Evolutionary conservation across 2,329 filamentous ascomycete species (phyloP), one percentile per base, ranked within the genome.

Genomic region (Paecilomyces formosus): DNA sequence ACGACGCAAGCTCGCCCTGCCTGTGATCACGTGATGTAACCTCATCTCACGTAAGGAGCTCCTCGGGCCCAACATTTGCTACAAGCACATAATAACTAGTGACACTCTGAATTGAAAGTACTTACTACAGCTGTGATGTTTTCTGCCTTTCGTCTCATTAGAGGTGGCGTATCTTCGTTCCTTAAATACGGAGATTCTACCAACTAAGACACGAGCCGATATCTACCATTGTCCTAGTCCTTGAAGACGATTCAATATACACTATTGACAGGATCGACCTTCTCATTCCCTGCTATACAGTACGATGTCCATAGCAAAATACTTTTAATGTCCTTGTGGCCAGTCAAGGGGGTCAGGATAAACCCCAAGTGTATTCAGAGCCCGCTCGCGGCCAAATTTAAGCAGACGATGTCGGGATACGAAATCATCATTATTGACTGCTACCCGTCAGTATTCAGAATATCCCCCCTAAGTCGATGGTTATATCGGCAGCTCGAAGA

Each of bases 341-440:
- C 39, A 8, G 15, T 45, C 39, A 4, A 45, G 39, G 39, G 39
- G 39, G 39, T 45, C 39, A 8, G 39, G 39, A 45, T 45, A 35
- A 52, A 58, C 70, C 24, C 72, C 71, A 54, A 76, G 62, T 21
- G 68, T 65, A 15, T 68, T 58, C 58, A 76, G 60, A 12, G 75
- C 64, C 9, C 65, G 60, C 53, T 75, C 63, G 22, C 74, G 70
- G 52, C 75, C 75, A 57, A 83, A 85, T 68, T 89, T 92, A 3
- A 88, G 87, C 65, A 88, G 86, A 62, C 87, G 82, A 79, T 87
- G 91, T 59, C 87, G 82, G 15, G 89, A 93, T 61, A 90, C 79
- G 64, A 87, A 95, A 71, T 95, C 91, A 65, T 95, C 91, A 33
- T 85, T 84, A 64, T 88, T 89, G 64, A 91, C 89, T 92, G 54